Conservation (phyloP, 768 basidiomycete species). For the Auricularia heimuer region DNA sequence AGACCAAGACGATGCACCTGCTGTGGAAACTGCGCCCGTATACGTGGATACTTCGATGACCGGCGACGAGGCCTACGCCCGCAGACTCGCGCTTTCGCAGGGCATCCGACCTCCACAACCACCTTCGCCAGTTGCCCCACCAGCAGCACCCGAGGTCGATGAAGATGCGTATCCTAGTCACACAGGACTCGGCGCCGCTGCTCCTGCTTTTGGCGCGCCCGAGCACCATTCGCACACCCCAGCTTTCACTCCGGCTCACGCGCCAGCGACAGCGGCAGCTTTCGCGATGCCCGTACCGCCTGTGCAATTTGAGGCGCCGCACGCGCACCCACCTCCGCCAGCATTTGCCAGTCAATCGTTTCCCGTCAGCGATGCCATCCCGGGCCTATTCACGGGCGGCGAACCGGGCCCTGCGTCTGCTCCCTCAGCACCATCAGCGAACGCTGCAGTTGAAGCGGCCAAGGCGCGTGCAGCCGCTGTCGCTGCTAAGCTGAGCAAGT, state of each 20-base stretch:
- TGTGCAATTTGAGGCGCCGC: conserved; percentile 9
- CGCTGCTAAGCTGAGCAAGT: conserved; percentile 49
- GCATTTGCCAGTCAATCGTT: conserved; percentile 57
- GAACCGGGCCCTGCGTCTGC: conserved; percentile 40
- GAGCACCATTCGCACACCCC: conserved; percentile 42
- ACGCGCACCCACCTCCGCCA: conserved; percentile 41
- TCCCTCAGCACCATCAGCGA: conserved; percentile 34
- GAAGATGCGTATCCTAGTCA: background rate
- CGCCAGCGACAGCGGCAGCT: conserved; percentile 15
- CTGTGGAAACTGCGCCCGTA: conserved; percentile 27
- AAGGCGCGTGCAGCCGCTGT: conserved; percentile 70
- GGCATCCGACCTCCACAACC: conserved; percentile 11
- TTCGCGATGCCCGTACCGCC: conserved; percentile 12
- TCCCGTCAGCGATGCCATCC: conserved; percentile 16
- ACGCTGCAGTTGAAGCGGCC: conserved; percentile 45
- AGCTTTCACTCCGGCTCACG: conserved; percentile 7
- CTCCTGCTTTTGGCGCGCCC: conserved; percentile 55
- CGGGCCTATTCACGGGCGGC: background rate
- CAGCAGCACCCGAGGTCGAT: conserved; percentile 1
- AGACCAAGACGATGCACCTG: conserved; percentile 29
- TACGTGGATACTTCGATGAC: conserved; percentile 34
- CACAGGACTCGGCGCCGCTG: conserved; percentile 32
- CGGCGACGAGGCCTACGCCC: conserved; percentile 74
- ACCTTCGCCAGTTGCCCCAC: conserved; percentile 6
- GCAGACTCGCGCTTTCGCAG: conserved; percentile 60